Conservation (phyloP, 345 rosid genomes). For the Boechera divaricarpa region DNA sequence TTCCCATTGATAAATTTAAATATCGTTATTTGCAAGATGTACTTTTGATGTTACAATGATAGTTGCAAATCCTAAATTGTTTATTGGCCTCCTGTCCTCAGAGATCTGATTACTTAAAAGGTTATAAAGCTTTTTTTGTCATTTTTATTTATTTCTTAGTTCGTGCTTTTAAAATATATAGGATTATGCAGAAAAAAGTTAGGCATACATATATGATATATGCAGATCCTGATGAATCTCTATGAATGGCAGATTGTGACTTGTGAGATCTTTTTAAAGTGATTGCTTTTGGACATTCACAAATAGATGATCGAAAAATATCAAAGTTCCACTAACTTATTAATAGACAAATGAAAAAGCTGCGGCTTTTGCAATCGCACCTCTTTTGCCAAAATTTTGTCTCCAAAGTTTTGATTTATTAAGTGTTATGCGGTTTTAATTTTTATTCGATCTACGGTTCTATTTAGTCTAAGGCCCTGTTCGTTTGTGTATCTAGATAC, state of each 20-base stretch:
- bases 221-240: conserved; percentile 34
- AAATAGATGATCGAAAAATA: conserved; percentile 1
- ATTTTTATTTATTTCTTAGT: not conserved
- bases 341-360: conserved; percentile 26
- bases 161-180: not conserved
- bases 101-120: not conserved
- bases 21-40: not conserved
- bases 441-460: not conserved
- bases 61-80: conserved; percentile 4
- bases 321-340: conserved; percentile 32
- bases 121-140: not conserved
- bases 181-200: conserved; percentile 17
- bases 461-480: not conserved
- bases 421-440: not conserved
- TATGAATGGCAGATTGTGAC: conserved; percentile 11
- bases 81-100: conserved; percentile 11
- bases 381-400: not conserved
- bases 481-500: too few relatives aligned
- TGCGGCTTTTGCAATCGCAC: conserved; percentile 26
- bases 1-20: not conserved
- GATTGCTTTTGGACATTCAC: conserved; percentile 26
- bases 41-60: not conserved
- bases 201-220: conserved; percentile 18
- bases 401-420: not conserved
- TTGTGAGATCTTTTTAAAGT: conserved; percentile 28